phyloP scores from a whole-genome alignment of 1,139 yeast species.

The Kodamaea sp. region DNA sequence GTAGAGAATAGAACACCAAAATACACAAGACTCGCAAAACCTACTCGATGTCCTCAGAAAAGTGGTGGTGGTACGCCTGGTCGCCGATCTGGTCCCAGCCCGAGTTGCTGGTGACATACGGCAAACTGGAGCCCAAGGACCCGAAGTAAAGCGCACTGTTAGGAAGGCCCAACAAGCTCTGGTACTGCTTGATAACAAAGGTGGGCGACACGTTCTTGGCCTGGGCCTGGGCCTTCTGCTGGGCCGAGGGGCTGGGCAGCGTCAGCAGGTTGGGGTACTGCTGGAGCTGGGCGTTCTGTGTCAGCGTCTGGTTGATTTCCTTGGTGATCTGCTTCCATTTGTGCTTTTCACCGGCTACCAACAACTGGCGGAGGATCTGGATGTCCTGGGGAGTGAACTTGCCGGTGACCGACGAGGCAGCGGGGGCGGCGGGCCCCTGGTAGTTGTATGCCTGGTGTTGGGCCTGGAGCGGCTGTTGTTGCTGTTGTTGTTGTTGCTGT shows the following conservation, averaged over 20 bases:
- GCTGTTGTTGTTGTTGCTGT: slow-evolving; percentile 4
- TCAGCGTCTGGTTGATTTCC: slow-evolving; percentile 37
- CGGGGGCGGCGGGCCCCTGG: slow-evolving; percentile 7
- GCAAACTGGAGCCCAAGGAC: slow-evolving; percentile 41
- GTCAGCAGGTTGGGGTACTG: slow-evolving; percentile 5
- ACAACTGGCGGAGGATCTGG: slow-evolving; percentile 39
- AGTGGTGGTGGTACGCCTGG: slow-evolving; percentile 18
- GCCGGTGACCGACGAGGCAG: slow-evolving; percentile 13
- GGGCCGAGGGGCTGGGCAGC: slow-evolving; percentile 8
- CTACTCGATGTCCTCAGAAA: slow-evolving; percentile 18
- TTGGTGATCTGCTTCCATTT: slow-evolving; percentile 51
- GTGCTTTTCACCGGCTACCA: slow-evolving; percentile 45
- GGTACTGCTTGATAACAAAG: slow-evolving; percentile 47
- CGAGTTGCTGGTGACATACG: slow-evolving; percentile 38
- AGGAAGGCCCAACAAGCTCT: slow-evolving; percentile 42
- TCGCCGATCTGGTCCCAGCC: slow-evolving; percentile 42
- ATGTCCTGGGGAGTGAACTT: slow-evolving; percentile 42
- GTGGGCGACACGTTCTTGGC: slow-evolving; percentile 46
- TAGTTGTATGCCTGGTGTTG: slow-evolving; percentile 8
- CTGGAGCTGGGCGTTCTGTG: slow-evolving; percentile 10
- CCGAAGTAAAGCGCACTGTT: slow-evolving; percentile 43
- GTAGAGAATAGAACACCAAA: slow-evolving; percentile 2
- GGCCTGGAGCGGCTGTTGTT: slow-evolving; percentile 7
- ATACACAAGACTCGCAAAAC: neutral
- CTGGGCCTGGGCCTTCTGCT: slow-evolving; percentile 12